Evolutionary conservation across 1,139 yeast genomes (phyloP), one percentile per base, ranked within the genome.

Genomic region (Yamadazyma sp.): DNA sequence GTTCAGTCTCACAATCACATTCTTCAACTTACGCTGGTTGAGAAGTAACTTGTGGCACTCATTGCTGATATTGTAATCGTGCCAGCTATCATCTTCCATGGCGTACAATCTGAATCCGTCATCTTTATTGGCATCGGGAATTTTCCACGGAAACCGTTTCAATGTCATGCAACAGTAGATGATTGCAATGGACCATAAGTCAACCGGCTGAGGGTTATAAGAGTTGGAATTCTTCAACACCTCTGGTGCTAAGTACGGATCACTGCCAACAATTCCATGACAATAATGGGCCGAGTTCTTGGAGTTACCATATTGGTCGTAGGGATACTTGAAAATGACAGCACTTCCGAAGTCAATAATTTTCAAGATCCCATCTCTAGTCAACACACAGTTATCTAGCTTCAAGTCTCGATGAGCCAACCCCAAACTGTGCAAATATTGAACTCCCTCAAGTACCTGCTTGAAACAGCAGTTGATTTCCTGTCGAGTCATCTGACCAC

Each of bases 241-340:
- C 61, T 92, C 99, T 0, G 99, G 98, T 1, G 98, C 97, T 54
- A 92, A 74, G 57, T 92, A 92, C 4, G 99, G 99, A 62, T 94
- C 99, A 8, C 96, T 87, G 5, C 99, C 99, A 38, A 92, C 97
- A 47, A 92, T 84, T 6, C 98, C 98, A 49, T 85, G 90, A 35
- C 96, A 90, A 51, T 78, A 76, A 32, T 88, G 88, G 36, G 87
- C 73, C 35, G 76, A 78, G 37, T 78, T 80, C 44, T 67, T 65
- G n/a, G 62, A 52, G 41, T 59, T 60, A 12, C 70, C 69, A 42
- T 60, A 58, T 46, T 69, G 70, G 52, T 89, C 94, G 59, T 86
- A 86, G 1, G 97, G 97, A 58, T 90, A 92, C 56, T 81, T 82
- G 70, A 89, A 92, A 16, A 94, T 96, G 13, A 86, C 92, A 0